Evolutionary conservation across 2,329 filamentous ascomycete species (phyloP).

Genomic region (Arthrobotrys pseudoclavata): DNA sequence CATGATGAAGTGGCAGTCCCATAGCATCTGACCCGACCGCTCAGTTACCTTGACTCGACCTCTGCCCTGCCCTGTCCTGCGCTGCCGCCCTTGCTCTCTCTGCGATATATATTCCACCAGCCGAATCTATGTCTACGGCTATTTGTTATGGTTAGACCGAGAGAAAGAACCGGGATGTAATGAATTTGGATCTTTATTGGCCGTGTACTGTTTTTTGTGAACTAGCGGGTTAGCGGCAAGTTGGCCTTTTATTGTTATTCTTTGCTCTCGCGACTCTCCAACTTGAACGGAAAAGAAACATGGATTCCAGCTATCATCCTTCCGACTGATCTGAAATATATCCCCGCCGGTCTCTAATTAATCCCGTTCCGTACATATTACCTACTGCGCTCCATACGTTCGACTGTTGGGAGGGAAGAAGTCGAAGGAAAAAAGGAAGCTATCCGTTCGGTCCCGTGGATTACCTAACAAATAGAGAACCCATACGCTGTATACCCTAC

Average conservation of each 20-base stretch:
- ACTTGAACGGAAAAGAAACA: background rate
- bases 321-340: background rate
- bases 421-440: background rate
- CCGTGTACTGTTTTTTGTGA: too few relatives aligned
- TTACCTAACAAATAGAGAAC: constrained; percentile 14
- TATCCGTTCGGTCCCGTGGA: background rate
- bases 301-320: background rate
- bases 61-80: background rate
- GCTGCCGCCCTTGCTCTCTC: background rate
- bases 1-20: constrained; percentile 58
- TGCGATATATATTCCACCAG: background rate
- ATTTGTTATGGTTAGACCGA: background rate
- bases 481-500: background rate
- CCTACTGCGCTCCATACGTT: too few relatives aligned
- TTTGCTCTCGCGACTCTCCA: constrained; percentile 3
- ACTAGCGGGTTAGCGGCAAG: constrained; percentile 3
- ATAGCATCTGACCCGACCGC: background rate
- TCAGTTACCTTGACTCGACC: background rate
- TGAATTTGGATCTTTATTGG: too few relatives aligned
- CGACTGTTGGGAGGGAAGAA: too few relatives aligned
- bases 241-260: constrained; percentile 6
- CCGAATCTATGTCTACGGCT: background rate
- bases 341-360: constrained; percentile 3
- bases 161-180: too few relatives aligned
- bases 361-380: background rate